Evolutionary conservation across 805 yeast genomes (phyloP).

Genomic region (Kluyveromyces siamensis): DNA sequence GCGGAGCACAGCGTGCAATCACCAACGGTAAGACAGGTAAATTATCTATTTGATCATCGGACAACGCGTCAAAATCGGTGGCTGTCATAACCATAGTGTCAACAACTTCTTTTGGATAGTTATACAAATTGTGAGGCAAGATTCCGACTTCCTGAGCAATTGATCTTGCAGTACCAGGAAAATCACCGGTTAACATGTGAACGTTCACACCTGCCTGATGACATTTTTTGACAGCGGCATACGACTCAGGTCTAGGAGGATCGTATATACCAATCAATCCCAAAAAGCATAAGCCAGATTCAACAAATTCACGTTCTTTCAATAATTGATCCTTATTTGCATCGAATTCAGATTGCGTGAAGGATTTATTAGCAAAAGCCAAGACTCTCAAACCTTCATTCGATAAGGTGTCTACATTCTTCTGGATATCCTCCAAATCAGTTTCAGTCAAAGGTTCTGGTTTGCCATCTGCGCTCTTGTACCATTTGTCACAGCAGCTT

Average conservation of each 20-base stretch:
- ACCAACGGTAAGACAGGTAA: slow-evolving; percentile 76
- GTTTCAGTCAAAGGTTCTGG: slow-evolving; percentile 46
- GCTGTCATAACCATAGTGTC: slow-evolving; percentile 75
- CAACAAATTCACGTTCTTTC: slow-evolving; percentile 32
- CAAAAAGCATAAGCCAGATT: slow-evolving; percentile 58
- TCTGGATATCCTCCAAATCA: slow-evolving; percentile 36
- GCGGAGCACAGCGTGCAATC: slow-evolving; percentile 92
- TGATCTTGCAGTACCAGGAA: slow-evolving; percentile 76
- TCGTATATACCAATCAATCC: slow-evolving; percentile 95
- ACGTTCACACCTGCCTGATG: slow-evolving; percentile 93
- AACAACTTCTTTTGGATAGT: slow-evolving; percentile 29
- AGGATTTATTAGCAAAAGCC: slow-evolving; percentile 51
- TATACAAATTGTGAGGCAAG: slow-evolving; percentile 47
- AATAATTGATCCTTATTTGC: slow-evolving; percentile 20
- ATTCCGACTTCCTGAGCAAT: slow-evolving; percentile 88
- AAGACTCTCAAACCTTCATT: slow-evolving; percentile 78
- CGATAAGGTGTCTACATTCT: slow-evolving; percentile 59
- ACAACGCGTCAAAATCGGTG: slow-evolving; percentile 63
- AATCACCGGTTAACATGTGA: slow-evolving; percentile 96
- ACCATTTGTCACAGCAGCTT: slow-evolving; percentile 48
- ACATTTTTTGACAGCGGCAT: slow-evolving; percentile 60
- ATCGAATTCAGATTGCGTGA: slow-evolving; percentile 25
- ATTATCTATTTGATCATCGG: slow-evolving; percentile 59
- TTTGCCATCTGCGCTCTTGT: slow-evolving; percentile 43
- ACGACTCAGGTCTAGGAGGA: slow-evolving; percentile 89